A percentile compares a stretch with the other conserved stretches of the same genome.
Conservation (phyloP, 2,329 filamentous ascomycete species). For the Lasiodiplodia sp. region DNA sequence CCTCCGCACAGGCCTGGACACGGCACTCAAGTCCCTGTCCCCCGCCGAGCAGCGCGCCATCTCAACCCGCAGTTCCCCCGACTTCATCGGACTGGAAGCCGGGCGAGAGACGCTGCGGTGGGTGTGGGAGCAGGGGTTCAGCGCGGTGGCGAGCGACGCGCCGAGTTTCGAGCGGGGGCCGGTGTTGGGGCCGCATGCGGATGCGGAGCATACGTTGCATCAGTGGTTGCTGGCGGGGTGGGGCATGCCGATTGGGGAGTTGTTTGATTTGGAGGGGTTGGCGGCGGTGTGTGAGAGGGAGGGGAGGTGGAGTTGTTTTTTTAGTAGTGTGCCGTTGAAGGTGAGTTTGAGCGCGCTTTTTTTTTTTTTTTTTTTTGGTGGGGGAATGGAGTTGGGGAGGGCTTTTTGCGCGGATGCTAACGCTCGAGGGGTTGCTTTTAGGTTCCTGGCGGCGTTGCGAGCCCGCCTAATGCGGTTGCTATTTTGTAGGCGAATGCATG, state of each 20-base stretch:
- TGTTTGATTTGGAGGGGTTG: conserved; percentile 59
- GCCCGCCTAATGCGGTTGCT: conserved; percentile 47
- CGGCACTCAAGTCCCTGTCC: conserved; percentile 40
- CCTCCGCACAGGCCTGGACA: conserved; percentile 48
- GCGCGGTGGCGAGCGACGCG: conserved; percentile 54
- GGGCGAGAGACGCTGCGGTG: conserved; percentile 48
- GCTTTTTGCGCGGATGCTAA: background rate
- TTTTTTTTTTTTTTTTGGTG: background rate
- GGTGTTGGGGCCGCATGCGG: conserved; percentile 43
- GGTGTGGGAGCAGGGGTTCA: conserved; percentile 57
- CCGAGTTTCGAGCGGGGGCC: conserved; percentile 55
- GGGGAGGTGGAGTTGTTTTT: conserved; percentile 65
- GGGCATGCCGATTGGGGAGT: conserved; percentile 55
- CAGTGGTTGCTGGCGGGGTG: conserved; percentile 58
- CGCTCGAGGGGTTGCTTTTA: background rate
- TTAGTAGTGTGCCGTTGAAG: conserved; percentile 67
- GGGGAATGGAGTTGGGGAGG: background rate
- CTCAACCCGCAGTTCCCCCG: conserved; percentile 37
- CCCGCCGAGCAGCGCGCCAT: conserved; percentile 37
- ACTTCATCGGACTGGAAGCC: conserved; percentile 52
- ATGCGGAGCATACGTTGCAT: conserved; percentile 42
- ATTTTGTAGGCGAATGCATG: conserved; percentile 37
- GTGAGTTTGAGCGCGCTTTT: conserved; percentile 33
- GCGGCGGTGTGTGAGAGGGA: conserved; percentile 61
- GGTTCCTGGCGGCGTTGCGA: conserved; percentile 46